phyloP scores from a whole-genome alignment of 1,139 yeast species.

The Pichia sp. region DNA sequence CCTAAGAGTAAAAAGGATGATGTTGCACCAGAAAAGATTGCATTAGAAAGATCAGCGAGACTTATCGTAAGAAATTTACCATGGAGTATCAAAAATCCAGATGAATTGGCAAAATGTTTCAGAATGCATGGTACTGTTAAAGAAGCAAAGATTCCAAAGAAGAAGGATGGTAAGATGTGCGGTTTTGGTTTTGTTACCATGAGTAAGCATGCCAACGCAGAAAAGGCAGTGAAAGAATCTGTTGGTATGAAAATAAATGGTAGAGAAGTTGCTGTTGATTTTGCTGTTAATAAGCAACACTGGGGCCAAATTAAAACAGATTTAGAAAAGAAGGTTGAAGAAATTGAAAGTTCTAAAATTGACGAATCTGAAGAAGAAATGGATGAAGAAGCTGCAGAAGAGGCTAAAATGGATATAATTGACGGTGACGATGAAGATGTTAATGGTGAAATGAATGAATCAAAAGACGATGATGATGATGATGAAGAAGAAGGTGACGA shows the following conservation, averaged over 20 bases:
- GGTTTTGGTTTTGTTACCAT: constrained; percentile 96
- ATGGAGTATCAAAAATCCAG: constrained; percentile 88
- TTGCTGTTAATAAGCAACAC: constrained; percentile 82
- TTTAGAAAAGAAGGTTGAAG: constrained; percentile 40
- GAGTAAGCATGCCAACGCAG: constrained; percentile 79
- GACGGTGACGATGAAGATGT: constrained; percentile 28
- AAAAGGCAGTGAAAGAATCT: constrained; percentile 72
- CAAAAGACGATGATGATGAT: constrained; percentile 27
- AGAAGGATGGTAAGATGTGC: constrained; percentile 83
- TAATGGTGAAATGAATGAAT: constrained; percentile 32
- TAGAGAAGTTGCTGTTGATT: constrained; percentile 91
- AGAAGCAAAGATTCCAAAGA: constrained; percentile 88
- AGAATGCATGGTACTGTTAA: constrained; percentile 81
- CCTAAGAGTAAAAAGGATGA: constrained; percentile 6
- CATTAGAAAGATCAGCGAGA: constrained; percentile 49
- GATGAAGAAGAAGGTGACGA: constrained; percentile 33
- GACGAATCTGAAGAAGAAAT: constrained; percentile 39
- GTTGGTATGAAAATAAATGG: constrained; percentile 81
- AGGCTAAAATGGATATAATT: constrained; percentile 21
- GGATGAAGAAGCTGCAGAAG: constrained; percentile 33
- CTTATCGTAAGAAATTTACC: constrained; percentile 90
- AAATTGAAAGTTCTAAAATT: constrained; percentile 38
- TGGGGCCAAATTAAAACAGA: constrained; percentile 59
- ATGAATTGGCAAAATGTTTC: constrained; percentile 66
- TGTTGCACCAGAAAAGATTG: constrained; percentile 23